These are phyloP conservation scores for Geranium incanum DNA, from an alignment of 441 rosid species.

Conservation along the genomic window DNA sequence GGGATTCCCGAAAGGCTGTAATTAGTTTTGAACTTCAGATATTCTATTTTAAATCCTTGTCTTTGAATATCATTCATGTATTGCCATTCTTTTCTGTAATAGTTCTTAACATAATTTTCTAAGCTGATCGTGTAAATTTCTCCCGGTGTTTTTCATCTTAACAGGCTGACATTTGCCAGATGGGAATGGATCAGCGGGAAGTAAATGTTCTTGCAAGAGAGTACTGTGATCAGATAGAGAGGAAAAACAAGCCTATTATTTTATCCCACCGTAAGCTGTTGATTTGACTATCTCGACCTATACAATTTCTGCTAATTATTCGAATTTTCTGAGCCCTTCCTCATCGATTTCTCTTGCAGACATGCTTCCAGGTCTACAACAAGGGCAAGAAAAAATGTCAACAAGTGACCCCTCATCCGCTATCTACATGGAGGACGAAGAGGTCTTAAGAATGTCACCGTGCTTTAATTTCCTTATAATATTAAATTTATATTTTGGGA, in stretches of 20 bases:
- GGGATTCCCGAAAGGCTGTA: too few relatives aligned
- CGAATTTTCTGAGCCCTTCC: conserved; percentile 14
- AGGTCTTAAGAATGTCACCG: conserved; percentile 27
- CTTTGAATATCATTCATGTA: too few relatives aligned
- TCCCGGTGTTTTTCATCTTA: background rate
- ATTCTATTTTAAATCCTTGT: too few relatives aligned
- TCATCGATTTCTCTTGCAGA: conserved; percentile 35
- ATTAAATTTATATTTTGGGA: background rate
- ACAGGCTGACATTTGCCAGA: conserved; percentile 87
- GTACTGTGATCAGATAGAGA: conserved; percentile 76
- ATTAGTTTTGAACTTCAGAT: too few relatives aligned
- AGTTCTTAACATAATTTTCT: background rate
- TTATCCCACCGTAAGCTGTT: conserved; percentile 59
- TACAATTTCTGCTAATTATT: background rate
- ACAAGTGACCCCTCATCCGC: conserved; percentile 83
- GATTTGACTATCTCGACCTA: background rate
- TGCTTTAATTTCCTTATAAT: background rate
- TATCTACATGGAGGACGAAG: conserved; percentile 87
- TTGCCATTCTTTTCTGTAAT: too few relatives aligned
- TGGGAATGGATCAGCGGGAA: conserved; percentile 90
- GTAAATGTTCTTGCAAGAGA: conserved; percentile 78
- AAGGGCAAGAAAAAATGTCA: conserved; percentile 91
- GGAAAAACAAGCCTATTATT: conserved; percentile 74
- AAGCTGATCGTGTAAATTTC: background rate
- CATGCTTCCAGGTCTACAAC: conserved; percentile 87